Evolutionary conservation across 176 grass and related monocot genomes (phyloP).

Genomic region (Puccinellia tenuiflora): DNA sequence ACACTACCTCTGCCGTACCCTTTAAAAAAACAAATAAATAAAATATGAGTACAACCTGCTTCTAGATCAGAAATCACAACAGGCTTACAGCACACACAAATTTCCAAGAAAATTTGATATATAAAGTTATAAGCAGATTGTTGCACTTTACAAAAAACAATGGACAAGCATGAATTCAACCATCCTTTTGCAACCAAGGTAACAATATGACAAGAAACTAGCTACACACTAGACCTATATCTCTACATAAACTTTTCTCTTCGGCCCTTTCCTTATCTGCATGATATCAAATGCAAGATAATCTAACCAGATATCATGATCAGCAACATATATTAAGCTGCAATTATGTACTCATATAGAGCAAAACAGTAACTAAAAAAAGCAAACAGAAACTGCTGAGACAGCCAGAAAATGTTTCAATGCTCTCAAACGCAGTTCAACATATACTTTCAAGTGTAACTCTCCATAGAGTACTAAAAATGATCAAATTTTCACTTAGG

Average conservation of each 20-base stretch:
- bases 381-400: constrained; percentile 4
- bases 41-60: constrained; percentile 4
- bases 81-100: neutral
- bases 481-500: neutral
- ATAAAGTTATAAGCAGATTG: neutral
- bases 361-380: no score
- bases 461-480: neutral
- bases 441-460: neutral
- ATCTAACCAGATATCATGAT: neutral
- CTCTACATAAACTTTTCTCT: neutral
- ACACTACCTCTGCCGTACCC: constrained; percentile 88
- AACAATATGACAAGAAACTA: neutral
- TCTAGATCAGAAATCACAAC: neutral
- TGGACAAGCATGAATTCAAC: neutral
- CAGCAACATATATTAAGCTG: neutral
- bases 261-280: neutral
- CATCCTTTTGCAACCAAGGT: neutral
- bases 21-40: constrained; percentile 27
- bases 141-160: neutral
- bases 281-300: neutral
- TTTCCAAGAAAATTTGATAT: neutral
- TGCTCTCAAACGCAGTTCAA: neutral
- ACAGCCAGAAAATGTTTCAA: neutral
- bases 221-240: neutral
- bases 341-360: neutral